These are phyloP conservation scores for Xylogone sp. DNA, from an alignment of 2,329 filamentous ascomycete genomes.

Conservation along the genomic window DNA sequence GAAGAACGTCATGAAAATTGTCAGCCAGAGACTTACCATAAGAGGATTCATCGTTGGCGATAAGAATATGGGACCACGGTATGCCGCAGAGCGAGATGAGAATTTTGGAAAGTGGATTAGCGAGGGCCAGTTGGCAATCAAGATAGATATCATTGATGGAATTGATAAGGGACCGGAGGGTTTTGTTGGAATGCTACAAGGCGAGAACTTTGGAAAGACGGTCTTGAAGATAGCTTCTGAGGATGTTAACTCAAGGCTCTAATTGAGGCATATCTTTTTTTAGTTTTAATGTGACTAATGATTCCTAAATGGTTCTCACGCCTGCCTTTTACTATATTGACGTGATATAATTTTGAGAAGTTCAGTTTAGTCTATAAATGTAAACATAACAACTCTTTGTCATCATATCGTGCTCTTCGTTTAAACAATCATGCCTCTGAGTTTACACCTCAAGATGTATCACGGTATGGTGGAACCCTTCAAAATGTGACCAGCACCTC, in stretches of 20 bases:
- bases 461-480: too few species aligned
- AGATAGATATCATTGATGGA: conserved; percentile 56
- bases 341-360: too few species aligned
- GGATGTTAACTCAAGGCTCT: conserved; percentile 10
- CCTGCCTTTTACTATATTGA: too few species aligned
- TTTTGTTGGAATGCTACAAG: conserved; percentile 62
- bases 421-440: too few species aligned
- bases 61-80: conserved; percentile 56
- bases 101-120: conserved; percentile 66
- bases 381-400: too few species aligned
- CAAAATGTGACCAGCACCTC: too few species aligned
- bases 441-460: too few species aligned
- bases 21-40: conserved; percentile 59
- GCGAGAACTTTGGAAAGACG: conserved; percentile 71
- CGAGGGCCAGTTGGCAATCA: conserved; percentile 61
- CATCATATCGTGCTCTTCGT: too few species aligned
- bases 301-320: too few species aligned
- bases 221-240: conserved; percentile 63
- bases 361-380: too few species aligned
- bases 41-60: conserved; percentile 66
- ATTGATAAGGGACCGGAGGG: conserved; percentile 65
- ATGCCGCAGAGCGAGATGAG: conserved; percentile 58
- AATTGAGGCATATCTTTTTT: background rate
- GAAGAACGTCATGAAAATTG: conserved; percentile 55
- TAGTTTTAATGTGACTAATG: too few species aligned